Evolutionary conservation across 2,329 filamentous ascomycete genomes (phyloP), one percentile per base, ranked within the genome.

Genomic region (Pseudonectria foliicola): DNA sequence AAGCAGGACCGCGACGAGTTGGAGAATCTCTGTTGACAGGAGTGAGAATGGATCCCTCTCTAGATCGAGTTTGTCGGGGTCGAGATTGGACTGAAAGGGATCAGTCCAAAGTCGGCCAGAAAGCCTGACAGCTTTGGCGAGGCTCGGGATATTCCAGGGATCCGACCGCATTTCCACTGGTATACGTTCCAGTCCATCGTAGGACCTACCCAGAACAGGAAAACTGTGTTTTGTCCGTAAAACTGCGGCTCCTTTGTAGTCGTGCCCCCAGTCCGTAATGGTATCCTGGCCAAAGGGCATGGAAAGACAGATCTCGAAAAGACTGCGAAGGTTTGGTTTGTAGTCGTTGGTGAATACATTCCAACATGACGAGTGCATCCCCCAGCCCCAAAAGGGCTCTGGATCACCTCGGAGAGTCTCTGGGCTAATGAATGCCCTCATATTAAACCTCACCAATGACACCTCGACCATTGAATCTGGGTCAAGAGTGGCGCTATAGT

Each of bases 281-380:
- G 11, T 7, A 1, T 30, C 10, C 4, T 2, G 6, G 11, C 34
- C 36, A 1, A 26, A 23, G 7, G 43, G 41, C 23, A 39, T 36
- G 1, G 41, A 46, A n/a, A 34, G 31, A 21, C 32, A 38, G 16
- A 33, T 25, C 3, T 27, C 15, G 14, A 46, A 45, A 12, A 48
- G 30, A 11, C 8, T 14, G 3, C 10, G 6, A 6, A 39, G 10
- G 13, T 40, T 32, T 3, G 29, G 34, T 3, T 10, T 39, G 13
- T 31, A 34, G 6, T 4, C 13, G 7, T 3, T 1, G 10, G 8
- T 31, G 11, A 46, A 25, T 4, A 46, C 8, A 8, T 18, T 14
- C 43, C 41, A 46, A 13, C 45, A 46, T n/a, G 25, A 37, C 4
- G 42, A 36, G 13, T 46, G 43, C 11, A 45, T 39, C 12, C 8